Conservation (phyloP, 192 early-diverging fungal genomes). For the Coemansia sp. region DNA sequence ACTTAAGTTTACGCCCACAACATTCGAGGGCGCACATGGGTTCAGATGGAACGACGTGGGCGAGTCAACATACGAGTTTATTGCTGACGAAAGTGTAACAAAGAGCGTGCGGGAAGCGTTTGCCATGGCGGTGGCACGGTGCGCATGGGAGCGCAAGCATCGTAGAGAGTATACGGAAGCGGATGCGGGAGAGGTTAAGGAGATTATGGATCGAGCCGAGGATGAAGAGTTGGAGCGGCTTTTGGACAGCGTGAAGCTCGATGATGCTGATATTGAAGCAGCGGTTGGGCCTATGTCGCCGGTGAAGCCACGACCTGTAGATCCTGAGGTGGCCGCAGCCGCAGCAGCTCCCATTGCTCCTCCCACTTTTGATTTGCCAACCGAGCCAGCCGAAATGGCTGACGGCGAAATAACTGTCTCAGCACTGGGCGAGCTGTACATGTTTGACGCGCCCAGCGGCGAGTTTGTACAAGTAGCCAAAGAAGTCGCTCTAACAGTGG, state of each 20-base stretch:
- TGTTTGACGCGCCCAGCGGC: slow-evolving; percentile 60
- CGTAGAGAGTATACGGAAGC: slow-evolving; percentile 28
- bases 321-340: slow-evolving; percentile 4
- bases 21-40: slow-evolving; percentile 26
- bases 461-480: slow-evolving; percentile 60
- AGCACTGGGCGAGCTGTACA: slow-evolving; percentile 60
- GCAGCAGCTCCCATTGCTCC: not conserved
- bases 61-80: slow-evolving; percentile 26
- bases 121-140: slow-evolving; percentile 38
- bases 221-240: slow-evolving; percentile 39
- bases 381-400: slow-evolving; percentile 29
- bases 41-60: slow-evolving; percentile 39
- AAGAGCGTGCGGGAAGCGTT: slow-evolving; percentile 30
- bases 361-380: slow-evolving; percentile 30
- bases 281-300: slow-evolving; percentile 14
- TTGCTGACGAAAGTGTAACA: slow-evolving; percentile 18
- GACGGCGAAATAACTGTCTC: slow-evolving; percentile 54
- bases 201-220: slow-evolving; percentile 31
- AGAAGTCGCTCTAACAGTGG: slow-evolving; percentile 41
- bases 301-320: not conserved
- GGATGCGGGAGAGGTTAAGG: slow-evolving; percentile 21
- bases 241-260: slow-evolving; percentile 35
- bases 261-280: slow-evolving; percentile 24
- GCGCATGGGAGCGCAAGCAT: slow-evolving; percentile 45
- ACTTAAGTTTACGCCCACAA: slow-evolving; percentile 24